These are phyloP conservation scores for Pleurotus citrinopileatus DNA, from an alignment of 768 basidiomycete species.

Conservation along the genomic window DNA sequence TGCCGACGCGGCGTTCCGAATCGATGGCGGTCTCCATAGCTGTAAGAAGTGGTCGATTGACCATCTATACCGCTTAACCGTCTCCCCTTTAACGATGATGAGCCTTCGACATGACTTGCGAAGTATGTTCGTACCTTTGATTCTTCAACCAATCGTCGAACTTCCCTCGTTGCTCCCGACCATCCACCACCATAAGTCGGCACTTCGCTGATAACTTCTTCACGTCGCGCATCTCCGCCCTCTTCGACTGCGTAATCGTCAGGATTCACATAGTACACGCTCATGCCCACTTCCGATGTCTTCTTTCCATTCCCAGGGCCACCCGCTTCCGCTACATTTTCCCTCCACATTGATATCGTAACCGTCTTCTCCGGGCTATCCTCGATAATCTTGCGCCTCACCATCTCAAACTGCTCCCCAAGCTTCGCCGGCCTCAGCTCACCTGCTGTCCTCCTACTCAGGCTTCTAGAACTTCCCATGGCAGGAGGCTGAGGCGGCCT, in stretches of 20 bases:
- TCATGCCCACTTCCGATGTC: constrained; percentile 33
- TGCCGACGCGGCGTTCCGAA: neutral
- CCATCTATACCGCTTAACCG: neutral
- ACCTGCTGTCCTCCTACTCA: neutral
- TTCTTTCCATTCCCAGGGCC: constrained; percentile 11
- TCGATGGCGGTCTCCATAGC: neutral
- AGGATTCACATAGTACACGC: constrained; percentile 42
- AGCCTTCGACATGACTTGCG: neutral
- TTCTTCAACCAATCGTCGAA: neutral
- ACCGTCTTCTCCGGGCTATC: constrained; percentile 50
- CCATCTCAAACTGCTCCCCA: constrained; percentile 32
- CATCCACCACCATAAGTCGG: neutral
- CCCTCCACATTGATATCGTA: constrained; percentile 55
- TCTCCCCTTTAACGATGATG: neutral
- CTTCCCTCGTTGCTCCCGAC: neutral
- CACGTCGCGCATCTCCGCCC: constrained; percentile 12
- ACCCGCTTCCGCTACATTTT: constrained; percentile 44
- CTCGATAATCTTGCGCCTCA: constrained; percentile 39
- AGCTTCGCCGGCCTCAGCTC: neutral
- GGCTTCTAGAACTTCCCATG: constrained; percentile 1
- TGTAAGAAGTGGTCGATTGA: neutral
- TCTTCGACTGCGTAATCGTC: constrained; percentile 23
- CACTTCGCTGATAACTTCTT: constrained; percentile 20
- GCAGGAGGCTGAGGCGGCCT: neutral
- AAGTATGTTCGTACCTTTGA: neutral